Base-by-base conservation (phyloP, 306 rosid genomes). In the Rubus parviflorus region DNA sequence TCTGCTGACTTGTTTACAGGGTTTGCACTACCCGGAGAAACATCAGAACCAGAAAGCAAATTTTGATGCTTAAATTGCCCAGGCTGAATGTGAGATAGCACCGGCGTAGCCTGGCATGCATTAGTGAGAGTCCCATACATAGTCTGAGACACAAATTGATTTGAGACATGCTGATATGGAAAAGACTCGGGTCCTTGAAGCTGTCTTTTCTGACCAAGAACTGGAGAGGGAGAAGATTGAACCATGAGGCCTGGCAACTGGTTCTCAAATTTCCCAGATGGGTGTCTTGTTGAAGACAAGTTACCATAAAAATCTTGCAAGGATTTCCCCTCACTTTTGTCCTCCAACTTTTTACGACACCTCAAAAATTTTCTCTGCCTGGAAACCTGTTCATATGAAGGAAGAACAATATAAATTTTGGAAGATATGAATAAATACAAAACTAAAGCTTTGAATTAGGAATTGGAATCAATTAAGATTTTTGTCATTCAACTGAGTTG, bases 71-170 rank as follows among this genome's bases (percentile, higher is more conserved):
- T 81, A 57, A 58, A 75, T 56, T 90, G 86, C n/a, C 83, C 86
- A 30, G 87, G 83, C 58, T 77, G 91, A 77, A 79, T 80, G 43
- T 82, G 96, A 38, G 89, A 85, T 38, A 84, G 82, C 87, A 89
- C 81, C n/a, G 92, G 88, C 84, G 74, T 83, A 67, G 81, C 79
- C 69, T 91, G 90, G 81, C 81, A 89, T 74, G 92, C 73, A 83
- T 81, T 84, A 49, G 81, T 68, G 80, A 86, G 81, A 78, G 87
- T 89, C 51, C 87, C 89, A 65, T 80, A 79, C 58, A 83, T 56
- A 57, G 93, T 54, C 70, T 85, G 84, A 52, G 82, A 74, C 51
- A 77, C 77, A 80, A 81, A 87, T 71, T 85, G 88, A 88, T 88
- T 85, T 70, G 86, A 49, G 62, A 86, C 75, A 51, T 79, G 88